Evolutionary conservation across 352 stramenopile genomes (phyloP), one percentile per base, ranked within the genome.

Genomic region (Globisporangium spiculum): DNA sequence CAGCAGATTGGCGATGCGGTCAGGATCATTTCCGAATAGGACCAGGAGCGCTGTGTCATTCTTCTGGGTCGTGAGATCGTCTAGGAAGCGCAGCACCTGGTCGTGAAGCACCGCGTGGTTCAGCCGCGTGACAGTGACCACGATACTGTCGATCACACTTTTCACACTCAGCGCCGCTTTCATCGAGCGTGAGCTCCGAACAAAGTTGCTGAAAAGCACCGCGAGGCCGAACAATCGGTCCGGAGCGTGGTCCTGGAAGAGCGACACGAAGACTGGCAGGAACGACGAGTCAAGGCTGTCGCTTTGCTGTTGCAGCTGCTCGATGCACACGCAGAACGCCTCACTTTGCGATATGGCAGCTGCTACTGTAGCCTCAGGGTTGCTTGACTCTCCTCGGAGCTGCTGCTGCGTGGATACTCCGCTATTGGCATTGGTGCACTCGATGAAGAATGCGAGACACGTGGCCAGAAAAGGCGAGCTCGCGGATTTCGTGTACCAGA

Each of bases 1-100:
- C 4, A 90, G 65, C 9, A 91, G 53, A 48, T 91, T 92, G 0
- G 74, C 78, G 1, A 92, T 71, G 18, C 84, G 77, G 22, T 91
- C 82, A 0, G 79, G 80, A 2, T 83, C 77, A n/a, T 70, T 67
- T 0, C 60, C 52, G 34, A 88, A 91, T 1, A 91, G 66, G 14
- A 82, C 65, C 1, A 64, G 56, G 12, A 90, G 65, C 10, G 82
- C 84, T 3, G 26, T 27, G 8, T 69, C 46, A 56, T 92, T 91
- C 64, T 91, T 92, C 4, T 61, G 24, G 1, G 63, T 24, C 12
- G 84, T 91, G 10, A 92, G 73, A 10, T 73, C 60, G 4, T 78
- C 74, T 18, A 92, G 65, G 27, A 89, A 91, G 0, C 22, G 26
- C 16, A 91, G 75, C 12, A 76, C 70, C 67, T 92, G 80, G 10